phyloP scores from a whole-genome alignment of 108 stramenopile species.

The Fistulifera solaris region DNA sequence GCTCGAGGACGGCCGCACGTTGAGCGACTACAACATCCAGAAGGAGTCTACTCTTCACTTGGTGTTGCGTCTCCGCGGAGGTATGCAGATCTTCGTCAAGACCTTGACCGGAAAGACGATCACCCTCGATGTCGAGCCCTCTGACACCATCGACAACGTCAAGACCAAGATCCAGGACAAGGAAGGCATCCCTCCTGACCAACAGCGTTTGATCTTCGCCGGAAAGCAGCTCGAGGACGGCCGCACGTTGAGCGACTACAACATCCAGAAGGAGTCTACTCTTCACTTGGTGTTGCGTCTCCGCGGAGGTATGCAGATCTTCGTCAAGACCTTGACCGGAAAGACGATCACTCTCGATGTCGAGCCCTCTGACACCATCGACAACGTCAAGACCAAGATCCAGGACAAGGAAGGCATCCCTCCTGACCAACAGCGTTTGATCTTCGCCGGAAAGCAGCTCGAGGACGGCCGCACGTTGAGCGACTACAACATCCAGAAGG shows the following conservation, averaged over 20 bases:
- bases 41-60: slow-evolving; percentile 61
- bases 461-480: slow-evolving; percentile 97
- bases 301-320: slow-evolving; percentile 62
- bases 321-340: slow-evolving; percentile 92
- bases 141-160: slow-evolving; percentile 92
- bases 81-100: slow-evolving; percentile 82
- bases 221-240: slow-evolving; percentile 98
- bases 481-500: slow-evolving; percentile 92
- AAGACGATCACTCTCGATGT: slow-evolving; percentile 97
- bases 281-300: slow-evolving; percentile 82
- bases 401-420: slow-evolving; percentile 93
- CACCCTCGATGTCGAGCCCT: slow-evolving; percentile 94
- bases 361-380: slow-evolving; percentile 92
- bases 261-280: slow-evolving; percentile 78
- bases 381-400: slow-evolving; percentile 87
- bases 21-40: slow-evolving; percentile 75
- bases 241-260: slow-evolving; percentile 85
- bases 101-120: slow-evolving; percentile 93
- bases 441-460: slow-evolving; percentile 96
- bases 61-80: slow-evolving; percentile 45
- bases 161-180: slow-evolving; percentile 96
- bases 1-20: slow-evolving; percentile 68
- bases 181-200: slow-evolving; percentile 91
- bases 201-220: slow-evolving; percentile 85
- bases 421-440: slow-evolving; percentile 83